phyloP scores from a whole-genome alignment of 2,329 filamentous ascomycete species.

The Aotearoamyces nothofagi region DNA sequence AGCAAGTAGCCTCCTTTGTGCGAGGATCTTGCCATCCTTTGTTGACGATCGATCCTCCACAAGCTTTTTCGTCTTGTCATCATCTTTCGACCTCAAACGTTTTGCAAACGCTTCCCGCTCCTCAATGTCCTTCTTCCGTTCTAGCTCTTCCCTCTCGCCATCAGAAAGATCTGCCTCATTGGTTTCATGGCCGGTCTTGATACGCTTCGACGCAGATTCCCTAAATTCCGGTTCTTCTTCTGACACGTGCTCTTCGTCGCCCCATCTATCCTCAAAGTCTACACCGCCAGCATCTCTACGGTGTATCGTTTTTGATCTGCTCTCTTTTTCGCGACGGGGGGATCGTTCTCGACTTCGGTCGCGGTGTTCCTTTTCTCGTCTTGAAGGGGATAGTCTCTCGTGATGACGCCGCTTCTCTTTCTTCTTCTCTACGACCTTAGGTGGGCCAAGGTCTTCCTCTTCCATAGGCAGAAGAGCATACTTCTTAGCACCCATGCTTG shows the following conservation, averaged over 20 bases:
- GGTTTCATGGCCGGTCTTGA: constrained; percentile 44
- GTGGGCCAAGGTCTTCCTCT: constrained; percentile 41
- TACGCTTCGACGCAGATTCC: constrained; percentile 56
- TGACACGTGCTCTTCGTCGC: constrained; percentile 50
- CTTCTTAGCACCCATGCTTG: constrained; percentile 34
- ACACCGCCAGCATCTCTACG: constrained; percentile 33
- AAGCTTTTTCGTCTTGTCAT: constrained; percentile 52
- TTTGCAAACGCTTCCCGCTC: constrained; percentile 73
- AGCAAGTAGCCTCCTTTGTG: constrained; percentile 44
- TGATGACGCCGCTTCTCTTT: constrained; percentile 21
- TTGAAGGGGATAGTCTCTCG: constrained; percentile 21
- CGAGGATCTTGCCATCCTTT: constrained; percentile 37
- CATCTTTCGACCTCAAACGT: constrained; percentile 56
- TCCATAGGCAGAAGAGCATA: constrained; percentile 57
- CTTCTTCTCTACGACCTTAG: constrained; percentile 34
- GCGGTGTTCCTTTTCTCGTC: constrained; percentile 22
- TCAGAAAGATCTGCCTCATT: constrained; percentile 37
- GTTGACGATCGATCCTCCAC: constrained; percentile 42
- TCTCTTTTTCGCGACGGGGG: constrained; percentile 21
- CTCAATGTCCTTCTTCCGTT: constrained; percentile 49
- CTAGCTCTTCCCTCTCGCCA: constrained; percentile 38
- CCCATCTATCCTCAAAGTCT: constrained; percentile 68
- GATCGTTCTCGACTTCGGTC: constrained; percentile 23
- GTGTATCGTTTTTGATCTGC: constrained; percentile 33
- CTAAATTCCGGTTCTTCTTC: constrained; percentile 43